Conservation (phyloP, 805 yeast species). For the Cyberlindnera galapagoensis region DNA sequence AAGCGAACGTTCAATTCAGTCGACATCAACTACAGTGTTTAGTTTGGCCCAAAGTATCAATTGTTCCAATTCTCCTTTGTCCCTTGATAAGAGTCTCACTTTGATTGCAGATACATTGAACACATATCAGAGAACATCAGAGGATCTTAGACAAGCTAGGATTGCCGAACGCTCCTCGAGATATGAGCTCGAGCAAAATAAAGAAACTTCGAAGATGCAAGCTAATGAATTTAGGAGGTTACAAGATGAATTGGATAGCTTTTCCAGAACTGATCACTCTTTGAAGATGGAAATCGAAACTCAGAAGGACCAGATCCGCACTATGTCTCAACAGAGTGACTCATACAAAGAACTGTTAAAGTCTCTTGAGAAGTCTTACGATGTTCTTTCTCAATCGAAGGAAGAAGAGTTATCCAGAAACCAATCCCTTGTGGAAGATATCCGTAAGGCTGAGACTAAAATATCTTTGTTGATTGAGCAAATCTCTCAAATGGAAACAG, state of each 20-base stretch:
- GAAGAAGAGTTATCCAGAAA: constrained; percentile 2
- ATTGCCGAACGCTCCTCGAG: too few species aligned
- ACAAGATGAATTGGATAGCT: neutral
- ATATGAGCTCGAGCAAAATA: too few species aligned
- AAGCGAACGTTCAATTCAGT: too few species aligned
- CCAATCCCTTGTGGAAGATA: neutral
- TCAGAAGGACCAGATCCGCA: neutral
- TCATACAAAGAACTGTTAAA: constrained; percentile 6
- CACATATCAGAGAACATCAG: too few species aligned
- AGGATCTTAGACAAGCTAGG: too few species aligned
- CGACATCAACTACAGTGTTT: too few species aligned
- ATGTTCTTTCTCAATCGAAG: neutral
- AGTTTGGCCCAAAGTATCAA: too few species aligned
- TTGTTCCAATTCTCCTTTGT: too few species aligned
- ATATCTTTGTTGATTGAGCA: neutral
- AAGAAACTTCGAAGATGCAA: too few species aligned
- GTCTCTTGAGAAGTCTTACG: constrained; percentile 9
- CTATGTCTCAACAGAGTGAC: neutral
- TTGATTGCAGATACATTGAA: too few species aligned
- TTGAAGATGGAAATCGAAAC: neutral
- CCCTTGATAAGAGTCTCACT: too few species aligned
- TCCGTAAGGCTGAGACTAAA: neutral
- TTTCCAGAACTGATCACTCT: neutral
- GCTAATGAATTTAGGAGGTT: neutral
- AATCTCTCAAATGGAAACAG: constrained; percentile 1